Evolutionary conservation across 352 stramenopile species (phyloP).

Genomic region (Phytophthora pluvialis): DNA sequence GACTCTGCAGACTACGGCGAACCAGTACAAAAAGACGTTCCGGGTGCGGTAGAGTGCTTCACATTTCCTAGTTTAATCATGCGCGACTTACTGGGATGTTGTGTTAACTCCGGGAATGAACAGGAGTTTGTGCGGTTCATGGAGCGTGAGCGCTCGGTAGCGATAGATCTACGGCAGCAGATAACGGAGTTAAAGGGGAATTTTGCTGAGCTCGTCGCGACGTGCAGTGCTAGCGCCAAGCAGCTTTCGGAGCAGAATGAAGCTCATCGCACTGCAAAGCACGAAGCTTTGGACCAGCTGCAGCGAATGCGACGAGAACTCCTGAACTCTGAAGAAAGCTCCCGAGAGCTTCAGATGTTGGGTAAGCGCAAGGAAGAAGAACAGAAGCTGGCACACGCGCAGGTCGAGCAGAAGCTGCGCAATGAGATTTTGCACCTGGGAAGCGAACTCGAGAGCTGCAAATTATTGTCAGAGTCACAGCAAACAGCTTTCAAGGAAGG

Average conservation of each 20-base stretch:
- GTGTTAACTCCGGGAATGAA: neutral
- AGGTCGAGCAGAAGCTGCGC: constrained; percentile 71
- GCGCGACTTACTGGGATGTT: too few species aligned
- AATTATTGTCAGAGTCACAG: constrained; percentile 44
- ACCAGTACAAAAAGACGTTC: constrained; percentile 77
- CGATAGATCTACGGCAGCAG: constrained; percentile 48
- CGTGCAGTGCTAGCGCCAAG: constrained; percentile 18
- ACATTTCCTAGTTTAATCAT: neutral
- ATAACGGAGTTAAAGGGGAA: constrained; percentile 43
- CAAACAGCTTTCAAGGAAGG: constrained; percentile 38
- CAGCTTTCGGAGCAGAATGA: constrained; percentile 38
- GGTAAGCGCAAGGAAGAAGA: constrained; percentile 46
- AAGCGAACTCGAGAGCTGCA: constrained; percentile 61
- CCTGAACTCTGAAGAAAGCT: constrained; percentile 5
- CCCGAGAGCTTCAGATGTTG: constrained; percentile 35
- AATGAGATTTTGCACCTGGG: constrained; percentile 72
- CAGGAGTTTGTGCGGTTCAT: constrained; percentile 77
- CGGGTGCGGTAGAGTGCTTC: constrained; percentile 39
- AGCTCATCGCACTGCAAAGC: constrained; percentile 5
- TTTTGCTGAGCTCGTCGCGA: constrained; percentile 38
- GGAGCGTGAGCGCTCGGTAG: constrained; percentile 56
- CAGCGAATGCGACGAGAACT: constrained; percentile 33
- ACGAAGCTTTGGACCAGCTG: constrained; percentile 26
- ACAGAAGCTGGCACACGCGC: constrained; percentile 32
- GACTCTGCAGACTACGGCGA: constrained; percentile 68